Percentiles rank a stretch among this genome's conserved stretches.
phyloP scores from a whole-genome alignment of 2,329 filamentous ascomycete genomes.

The Clonostachys solani region DNA sequence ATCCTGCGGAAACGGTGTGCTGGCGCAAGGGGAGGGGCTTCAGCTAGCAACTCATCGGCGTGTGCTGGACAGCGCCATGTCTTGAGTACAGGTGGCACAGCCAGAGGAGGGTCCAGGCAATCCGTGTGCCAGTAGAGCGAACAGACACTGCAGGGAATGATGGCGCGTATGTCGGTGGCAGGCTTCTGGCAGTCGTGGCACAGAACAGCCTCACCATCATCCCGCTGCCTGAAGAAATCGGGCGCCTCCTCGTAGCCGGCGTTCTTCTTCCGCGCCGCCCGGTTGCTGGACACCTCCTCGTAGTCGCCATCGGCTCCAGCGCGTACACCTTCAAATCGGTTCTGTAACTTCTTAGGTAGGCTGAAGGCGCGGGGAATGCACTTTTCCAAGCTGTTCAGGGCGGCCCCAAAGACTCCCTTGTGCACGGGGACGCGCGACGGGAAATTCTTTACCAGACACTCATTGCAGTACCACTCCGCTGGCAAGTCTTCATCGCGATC shows the following conservation, averaged over 20 bases:
- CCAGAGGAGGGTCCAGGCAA: conserved; percentile 80
- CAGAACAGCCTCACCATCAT: conserved; percentile 73
- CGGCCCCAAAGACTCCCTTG: conserved; percentile 54
- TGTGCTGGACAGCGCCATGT: conserved; percentile 91
- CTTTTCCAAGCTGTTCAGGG: conserved; percentile 62
- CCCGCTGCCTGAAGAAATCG: conserved; percentile 65
- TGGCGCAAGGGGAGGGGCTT: conserved; percentile 53
- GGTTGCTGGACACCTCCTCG: conserved; percentile 58
- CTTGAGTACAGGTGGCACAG: conserved; percentile 70
- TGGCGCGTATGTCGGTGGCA: conserved; percentile 56
- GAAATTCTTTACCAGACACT: conserved; percentile 52
- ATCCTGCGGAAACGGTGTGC: conserved; percentile 59
- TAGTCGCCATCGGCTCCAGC: conserved; percentile 78
- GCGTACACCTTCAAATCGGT: conserved; percentile 75
- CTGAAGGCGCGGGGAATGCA: conserved; percentile 69
- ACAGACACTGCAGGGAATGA: conserved; percentile 85
- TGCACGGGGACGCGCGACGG: conserved; percentile 39
- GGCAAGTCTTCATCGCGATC: conserved; percentile 63
- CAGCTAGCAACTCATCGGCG: conserved; percentile 67
- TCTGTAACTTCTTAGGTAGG: conserved; percentile 67
- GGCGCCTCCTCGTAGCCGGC: conserved; percentile 55
- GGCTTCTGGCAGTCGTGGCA: conserved; percentile 73
- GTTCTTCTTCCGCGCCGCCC: conserved; percentile 60
- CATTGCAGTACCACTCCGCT: conserved; percentile 82
- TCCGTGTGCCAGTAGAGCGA: conserved; percentile 85